Percentiles rank a stretch among this genome's conserved stretches.
phyloP scores from a whole-genome alignment of 345 rosid species.

The Hypericum perforatum region DNA sequence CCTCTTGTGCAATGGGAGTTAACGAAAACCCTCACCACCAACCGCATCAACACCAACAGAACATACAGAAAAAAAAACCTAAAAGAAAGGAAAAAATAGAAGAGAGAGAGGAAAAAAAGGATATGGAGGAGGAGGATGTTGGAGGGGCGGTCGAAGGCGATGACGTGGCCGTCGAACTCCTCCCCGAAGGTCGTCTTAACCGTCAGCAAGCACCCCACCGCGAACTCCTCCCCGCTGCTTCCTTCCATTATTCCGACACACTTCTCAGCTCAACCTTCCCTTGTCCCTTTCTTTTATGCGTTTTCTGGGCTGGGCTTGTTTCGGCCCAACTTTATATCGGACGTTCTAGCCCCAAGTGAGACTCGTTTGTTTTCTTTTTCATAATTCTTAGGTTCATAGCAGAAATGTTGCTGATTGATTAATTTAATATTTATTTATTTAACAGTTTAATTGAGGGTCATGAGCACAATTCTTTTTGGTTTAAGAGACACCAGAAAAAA shows the following conservation, averaged over 20 bases:
- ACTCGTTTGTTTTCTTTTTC: no score
- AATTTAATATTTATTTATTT: no score
- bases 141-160: conserved; percentile 80
- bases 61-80: not conserved
- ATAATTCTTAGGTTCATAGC: no score
- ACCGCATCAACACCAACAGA: not conserved
- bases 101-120: conserved; percentile 28
- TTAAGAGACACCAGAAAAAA: no score
- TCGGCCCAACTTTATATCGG: no score
- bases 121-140: conserved; percentile 95
- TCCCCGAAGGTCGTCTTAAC: conserved; percentile 86
- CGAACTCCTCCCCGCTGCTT: conserved; percentile 47
- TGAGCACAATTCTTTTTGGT: no score
- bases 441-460: no score
- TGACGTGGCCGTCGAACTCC: conserved; percentile 79
- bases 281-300: no score
- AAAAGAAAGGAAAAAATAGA: not conserved
- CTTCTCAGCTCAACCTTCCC: no score
- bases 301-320: no score
- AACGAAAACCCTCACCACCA: conserved; percentile 20
- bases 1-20: conserved; percentile 57
- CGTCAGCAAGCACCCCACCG: conserved; percentile 78
- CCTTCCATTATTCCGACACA: conserved; percentile 14
- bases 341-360: no score
- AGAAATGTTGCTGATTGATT: no score